Evolutionary conservation across 164 flowering plant genomes (phyloP), one percentile per base, ranked within the genome.

Genomic region (Kalanchoe fedtschenkoi): DNA sequence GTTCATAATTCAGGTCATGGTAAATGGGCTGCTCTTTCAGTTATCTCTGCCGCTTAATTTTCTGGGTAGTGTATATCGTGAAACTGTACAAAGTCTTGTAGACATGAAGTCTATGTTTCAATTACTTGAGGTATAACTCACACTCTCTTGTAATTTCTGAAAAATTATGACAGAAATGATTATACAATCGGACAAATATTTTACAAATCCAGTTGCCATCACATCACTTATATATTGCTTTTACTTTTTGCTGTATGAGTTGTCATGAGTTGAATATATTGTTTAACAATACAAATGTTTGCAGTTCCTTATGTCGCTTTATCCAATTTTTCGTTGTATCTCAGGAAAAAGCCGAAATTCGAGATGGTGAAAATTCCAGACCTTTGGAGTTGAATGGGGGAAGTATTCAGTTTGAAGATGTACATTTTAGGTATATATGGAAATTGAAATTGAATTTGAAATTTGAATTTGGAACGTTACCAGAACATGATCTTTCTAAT

Each of bases 101-200:
- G 99, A 95, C 78, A 88, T 95, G 97, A 91, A 80, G 53, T 76
- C 97, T 58, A 81, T 95, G 97, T 90, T 90, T 79, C 97, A 88
- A 60, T 79, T 93, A 69, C 87, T 93, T 35, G 99, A 93, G 97
- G 99, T 90, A 81, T 35, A 43, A 68, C 42, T 70, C 22, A 51
- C 46, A 54, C 58, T 38, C 14, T 37, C 34, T 63, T 65, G 58
- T 57, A 42, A 16, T 44, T 44, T 51, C 22, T 24, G 14, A 3
- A 47, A n/a, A n/a, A n/a, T n/a, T n/a, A n/a, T 47, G 28, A 47
- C 13, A 9, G 13, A 37, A 37, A 5, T 37, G 39, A 37, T 37
- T 2, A 9, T 37, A 9, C 11, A 37, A 37, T 1, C 13, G 13
- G 39, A 44, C 53, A 21, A 47, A 19, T 4, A 47, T 47, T 47